These are phyloP conservation scores for Laguncularia racemosa DNA, from an alignment of 345 rosid genomes.

Conservation along the genomic window DNA sequence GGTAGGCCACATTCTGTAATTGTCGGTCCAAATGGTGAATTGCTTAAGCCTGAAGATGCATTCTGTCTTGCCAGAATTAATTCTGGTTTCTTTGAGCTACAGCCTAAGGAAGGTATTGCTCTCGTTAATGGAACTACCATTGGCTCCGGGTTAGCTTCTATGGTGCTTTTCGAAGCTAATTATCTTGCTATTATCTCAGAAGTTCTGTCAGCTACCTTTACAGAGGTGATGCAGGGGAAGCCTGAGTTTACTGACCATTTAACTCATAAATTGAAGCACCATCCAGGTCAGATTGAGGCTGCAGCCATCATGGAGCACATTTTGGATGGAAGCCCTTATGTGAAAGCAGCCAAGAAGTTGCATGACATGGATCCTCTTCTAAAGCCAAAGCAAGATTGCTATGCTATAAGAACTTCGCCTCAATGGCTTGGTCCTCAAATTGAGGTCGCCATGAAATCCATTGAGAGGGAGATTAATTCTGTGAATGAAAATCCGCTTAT, in stretches of 20 bases:
- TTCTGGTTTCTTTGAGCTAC: neutral
- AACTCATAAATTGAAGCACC: conserved; percentile 3
- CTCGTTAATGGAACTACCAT: neutral
- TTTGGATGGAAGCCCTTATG: neutral
- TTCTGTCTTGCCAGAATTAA: neutral
- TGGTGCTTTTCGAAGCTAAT: neutral
- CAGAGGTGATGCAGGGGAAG: conserved; percentile 4
- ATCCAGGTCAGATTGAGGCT: conserved; percentile 1
- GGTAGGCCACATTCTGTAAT: conserved; percentile 56
- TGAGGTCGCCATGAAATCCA: neutral
- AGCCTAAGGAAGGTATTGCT: conserved; percentile 1
- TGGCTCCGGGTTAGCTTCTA: neutral
- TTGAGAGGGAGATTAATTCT: neutral
- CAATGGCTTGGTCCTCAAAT: conserved; percentile 1
- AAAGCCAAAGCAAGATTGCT: neutral
- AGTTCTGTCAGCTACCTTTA: neutral
- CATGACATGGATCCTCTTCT: conserved; percentile 2
- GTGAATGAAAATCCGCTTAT: neutral
- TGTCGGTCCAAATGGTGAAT: conserved; percentile 4
- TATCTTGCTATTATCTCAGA: neutral
- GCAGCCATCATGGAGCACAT: conserved; percentile 2
- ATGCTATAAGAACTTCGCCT: neutral
- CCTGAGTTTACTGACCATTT: conserved; percentile 1
- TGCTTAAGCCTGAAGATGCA: neutral
- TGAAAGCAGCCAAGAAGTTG: neutral